Evolutionary conservation across 2,329 filamentous ascomycete genomes (phyloP), one percentile per base, ranked within the genome.

Genomic region (Phoma sp.): DNA sequence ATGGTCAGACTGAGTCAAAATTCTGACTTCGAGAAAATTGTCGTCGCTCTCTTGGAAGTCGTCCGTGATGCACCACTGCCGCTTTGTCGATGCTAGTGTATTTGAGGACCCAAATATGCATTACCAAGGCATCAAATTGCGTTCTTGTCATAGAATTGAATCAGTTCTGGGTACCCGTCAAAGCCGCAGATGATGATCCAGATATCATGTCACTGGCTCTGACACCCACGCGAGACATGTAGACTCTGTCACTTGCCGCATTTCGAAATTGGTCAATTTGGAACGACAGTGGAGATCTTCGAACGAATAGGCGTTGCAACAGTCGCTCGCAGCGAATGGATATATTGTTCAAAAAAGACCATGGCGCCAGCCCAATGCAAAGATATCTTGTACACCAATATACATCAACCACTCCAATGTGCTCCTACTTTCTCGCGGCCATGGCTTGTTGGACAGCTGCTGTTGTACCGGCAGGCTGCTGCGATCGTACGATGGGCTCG

Each of bases 401-500:
- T 65, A 66, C 63, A 67, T 29, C 20, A n/a, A 18, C 23, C 30
- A 4, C 21, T 33, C 28, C 14, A 32, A 17, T n/a, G 1, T 23
- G 32, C 21, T 29, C 20, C 47, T 64, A 66, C 55, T 73, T 72
- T 39, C 61, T 61, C 20, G 65, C 69, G 21, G 65, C 66, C 14
- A 72, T 54, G 17, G 69, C 69, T 52, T 71, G 66, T 53, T 68
- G 64, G 20, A 73, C 65, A 43, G 63, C 65, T 39, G 68, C 60
- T 25, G 67, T 66, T 14, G 69, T 67, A 53, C 67, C 63, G 17
- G 64, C 55, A 29, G 60, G 47, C 30, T 59, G 62, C 42, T 67
- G 67, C 4, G 77, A 68, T n/a, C 79, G 75, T 55, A 82, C 78
- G 42, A 77, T 75, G 40, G 91, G 88, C 46, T 84, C 81, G 73